Base-by-base conservation (phyloP, 1,139 yeast genomes). In the Geotrichum carabidarum region DNA sequence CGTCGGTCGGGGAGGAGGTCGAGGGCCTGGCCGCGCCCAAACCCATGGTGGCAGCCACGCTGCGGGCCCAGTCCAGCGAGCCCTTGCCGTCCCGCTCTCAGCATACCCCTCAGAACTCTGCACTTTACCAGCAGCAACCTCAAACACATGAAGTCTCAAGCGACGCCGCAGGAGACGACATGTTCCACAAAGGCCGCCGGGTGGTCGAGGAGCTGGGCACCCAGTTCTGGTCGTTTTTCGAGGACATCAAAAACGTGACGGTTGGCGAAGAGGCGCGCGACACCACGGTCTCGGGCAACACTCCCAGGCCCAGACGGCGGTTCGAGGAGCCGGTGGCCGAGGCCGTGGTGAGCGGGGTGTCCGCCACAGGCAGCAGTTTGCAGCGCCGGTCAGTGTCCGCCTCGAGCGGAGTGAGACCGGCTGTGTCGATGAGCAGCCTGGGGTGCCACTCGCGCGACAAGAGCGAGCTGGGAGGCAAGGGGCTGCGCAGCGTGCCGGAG, bases 181-280 rank as follows among this genome's bases (percentile, higher is more conserved):
- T 68, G 30, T 50, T 68, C 42, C 62, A 62, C 44, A 63, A 67
- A 64, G 71, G 72, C 43, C 60, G 62, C 15, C 61, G 71, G 6
- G 71, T 69, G 9, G 70, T 69, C 7, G 71, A 66, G 43, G 72
- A 66, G 50, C 61, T 70, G 7, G 69, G 71, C 15, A 55, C 65
- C 15, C 72, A 68, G 55, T 66, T 70, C 54, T 68, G 71, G 71
- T 68, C 71, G 1, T 61, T 70, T 9, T 61, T 68, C 48, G 72
- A 68, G 31, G 73, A 70, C 50, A 69, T 70, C 8, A 61, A 63
- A 54, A 66, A 64, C 31, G 71, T 68, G 8, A 63, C 72, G 0
- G 61, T 68, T 49, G 71, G 71, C 2, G 68, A 63, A 27, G 66
- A 61, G 22, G 60, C 62, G 1, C 55, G 64, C 9, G 60, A 60